A percentile compares a stretch with the other conserved stretches of the same genome.
phyloP scores from a whole-genome alignment of 805 yeast genomes.

The Cyberlindnera mycetangii region DNA sequence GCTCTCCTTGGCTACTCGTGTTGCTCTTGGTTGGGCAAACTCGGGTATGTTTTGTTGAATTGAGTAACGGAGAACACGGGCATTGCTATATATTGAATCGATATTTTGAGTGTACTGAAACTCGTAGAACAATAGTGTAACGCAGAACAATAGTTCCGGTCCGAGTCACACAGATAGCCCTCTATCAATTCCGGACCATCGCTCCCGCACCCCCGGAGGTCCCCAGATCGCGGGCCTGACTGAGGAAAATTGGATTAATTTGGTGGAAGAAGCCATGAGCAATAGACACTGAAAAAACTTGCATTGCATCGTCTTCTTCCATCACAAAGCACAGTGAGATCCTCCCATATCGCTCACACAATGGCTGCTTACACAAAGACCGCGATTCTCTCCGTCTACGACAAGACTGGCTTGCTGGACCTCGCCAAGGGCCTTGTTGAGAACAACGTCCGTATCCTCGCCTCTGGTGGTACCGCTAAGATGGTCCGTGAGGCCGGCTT shows the following conservation, averaged over 20 bases:
- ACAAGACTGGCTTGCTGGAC: slow-evolving; percentile 94
- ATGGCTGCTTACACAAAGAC: slow-evolving; percentile 56
- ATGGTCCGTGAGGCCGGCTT: slow-evolving; percentile 96
- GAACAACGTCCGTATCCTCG: slow-evolving; percentile 86
- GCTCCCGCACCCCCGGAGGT: not conserved
- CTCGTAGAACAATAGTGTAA: not conserved
- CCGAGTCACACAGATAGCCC: not conserved
- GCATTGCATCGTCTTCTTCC: slow-evolving; percentile 4
- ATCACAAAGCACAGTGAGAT: not conserved
- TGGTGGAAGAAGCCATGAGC: slow-evolving; percentile 6
- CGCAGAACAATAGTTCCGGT: too few relatives aligned
- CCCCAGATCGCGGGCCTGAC: slow-evolving; percentile 8
- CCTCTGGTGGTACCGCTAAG: slow-evolving; percentile 96
- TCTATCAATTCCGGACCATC: slow-evolving; percentile 4
- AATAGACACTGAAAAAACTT: not conserved
- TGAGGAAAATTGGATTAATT: slow-evolving; percentile 17
- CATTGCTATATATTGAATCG: not conserved
- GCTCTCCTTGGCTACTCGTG: not conserved
- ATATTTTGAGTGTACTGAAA: slow-evolving; percentile 1
- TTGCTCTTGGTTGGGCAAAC: not conserved
- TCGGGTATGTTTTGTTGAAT: slow-evolving; percentile 3
- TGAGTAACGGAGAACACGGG: not conserved
- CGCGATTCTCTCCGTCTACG: slow-evolving; percentile 95
- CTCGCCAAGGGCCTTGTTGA: slow-evolving; percentile 91
- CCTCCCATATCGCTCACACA: not conserved